phyloP scores from a whole-genome alignment of 352 stramenopile genomes.

The Blastocystis sp. region DNA sequence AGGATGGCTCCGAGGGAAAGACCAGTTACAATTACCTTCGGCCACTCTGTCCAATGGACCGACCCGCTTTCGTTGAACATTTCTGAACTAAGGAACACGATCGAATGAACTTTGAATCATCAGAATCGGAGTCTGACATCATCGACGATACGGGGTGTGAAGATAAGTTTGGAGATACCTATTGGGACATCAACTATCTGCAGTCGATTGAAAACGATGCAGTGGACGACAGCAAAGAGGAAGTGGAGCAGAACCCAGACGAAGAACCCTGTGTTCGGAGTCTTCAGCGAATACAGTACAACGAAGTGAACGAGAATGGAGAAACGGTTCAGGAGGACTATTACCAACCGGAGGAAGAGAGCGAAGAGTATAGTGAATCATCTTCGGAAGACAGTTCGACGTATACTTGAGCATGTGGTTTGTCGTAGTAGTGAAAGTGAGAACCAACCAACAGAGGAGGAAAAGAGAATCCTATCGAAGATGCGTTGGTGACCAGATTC shows the following conservation, averaged over 20 bases:
- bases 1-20: constrained; percentile 24
- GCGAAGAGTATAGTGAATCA: neutral
- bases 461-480: neutral
- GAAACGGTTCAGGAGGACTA: constrained; percentile 30
- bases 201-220: constrained; percentile 6
- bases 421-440: neutral
- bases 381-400: neutral
- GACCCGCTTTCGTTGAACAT: neutral
- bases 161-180: neutral
- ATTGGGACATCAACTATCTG: constrained; percentile 50
- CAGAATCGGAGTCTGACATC: neutral
- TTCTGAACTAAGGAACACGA: neutral
- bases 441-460: neutral
- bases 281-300: constrained; percentile 1
- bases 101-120: neutral
- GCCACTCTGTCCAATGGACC: neutral
- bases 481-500: neutral
- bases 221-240: neutral
- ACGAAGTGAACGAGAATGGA: constrained; percentile 14
- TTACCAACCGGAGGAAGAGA: neutral
- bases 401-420: neutral
- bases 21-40: constrained; percentile 28
- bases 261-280: neutral
- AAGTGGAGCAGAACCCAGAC: neutral
- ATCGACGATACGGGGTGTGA: constrained; percentile 51